Conservation (phyloP, 1,139 yeast genomes). For the Geotrichum citri-aurantii region DNA sequence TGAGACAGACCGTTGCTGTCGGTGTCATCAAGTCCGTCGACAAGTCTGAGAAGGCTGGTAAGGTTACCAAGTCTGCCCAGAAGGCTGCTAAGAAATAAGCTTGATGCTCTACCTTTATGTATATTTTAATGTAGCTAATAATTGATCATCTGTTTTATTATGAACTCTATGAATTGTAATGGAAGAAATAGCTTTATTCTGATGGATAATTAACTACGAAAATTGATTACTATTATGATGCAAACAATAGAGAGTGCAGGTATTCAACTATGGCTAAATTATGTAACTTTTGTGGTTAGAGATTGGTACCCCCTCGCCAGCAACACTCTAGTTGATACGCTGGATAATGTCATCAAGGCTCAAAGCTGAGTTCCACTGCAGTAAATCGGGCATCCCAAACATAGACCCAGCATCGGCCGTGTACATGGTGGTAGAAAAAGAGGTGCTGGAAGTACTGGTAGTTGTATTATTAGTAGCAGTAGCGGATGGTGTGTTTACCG, state of each 20-base stretch:
- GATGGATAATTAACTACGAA: no score
- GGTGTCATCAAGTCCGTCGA: slow-evolving; percentile 99
- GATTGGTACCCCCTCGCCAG: no score
- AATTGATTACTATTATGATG: no score
- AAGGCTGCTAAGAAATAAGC: slow-evolving; percentile 97
- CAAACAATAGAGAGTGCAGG: no score
- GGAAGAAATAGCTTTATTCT: no score
- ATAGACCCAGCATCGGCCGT: not conserved
- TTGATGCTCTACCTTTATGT: not conserved
- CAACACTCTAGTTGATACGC: not conserved
- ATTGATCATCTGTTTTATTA: not conserved
- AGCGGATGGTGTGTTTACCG: no score
- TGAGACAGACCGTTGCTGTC: slow-evolving; percentile 74
- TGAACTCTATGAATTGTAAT: no score
- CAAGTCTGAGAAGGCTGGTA: slow-evolving; percentile 91
- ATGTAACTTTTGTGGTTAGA: no score
- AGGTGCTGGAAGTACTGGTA: no score
- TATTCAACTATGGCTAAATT: no score
- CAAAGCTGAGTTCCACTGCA: slow-evolving; percentile 17
- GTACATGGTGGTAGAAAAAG: no score
- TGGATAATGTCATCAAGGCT: slow-evolving; percentile 12
- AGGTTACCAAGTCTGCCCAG: slow-evolving; percentile 99
- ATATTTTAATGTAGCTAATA: not conserved
- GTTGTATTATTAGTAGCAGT: no score
- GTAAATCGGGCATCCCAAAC: slow-evolving; percentile 5